These are phyloP conservation scores for Knoxia roxburghii DNA, from an alignment of 257 asterid species.

Conservation along the genomic window DNA sequence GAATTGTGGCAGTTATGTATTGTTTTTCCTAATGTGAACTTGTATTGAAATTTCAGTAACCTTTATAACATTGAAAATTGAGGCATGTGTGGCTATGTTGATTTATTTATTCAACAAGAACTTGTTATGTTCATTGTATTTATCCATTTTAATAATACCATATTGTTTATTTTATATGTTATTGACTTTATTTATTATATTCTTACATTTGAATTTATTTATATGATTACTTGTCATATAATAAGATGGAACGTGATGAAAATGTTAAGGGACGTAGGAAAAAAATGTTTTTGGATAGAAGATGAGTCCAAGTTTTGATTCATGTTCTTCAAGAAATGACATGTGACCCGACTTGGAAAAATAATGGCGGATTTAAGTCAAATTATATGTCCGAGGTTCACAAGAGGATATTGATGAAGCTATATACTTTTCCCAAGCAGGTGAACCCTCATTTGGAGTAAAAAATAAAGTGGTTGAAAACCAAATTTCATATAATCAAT, in stretches of 20 bases:
- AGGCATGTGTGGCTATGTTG: too few species aligned
- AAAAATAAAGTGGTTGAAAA: neutral
- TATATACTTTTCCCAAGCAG: too few species aligned
- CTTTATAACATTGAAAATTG: too few species aligned
- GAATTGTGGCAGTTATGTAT: too few species aligned
- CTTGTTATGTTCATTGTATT: too few species aligned
- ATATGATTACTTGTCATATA: neutral
- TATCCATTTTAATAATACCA: too few species aligned
- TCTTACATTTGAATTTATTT: too few species aligned
- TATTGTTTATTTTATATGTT: too few species aligned
- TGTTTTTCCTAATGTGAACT: too few species aligned
- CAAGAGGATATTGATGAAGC: neutral
- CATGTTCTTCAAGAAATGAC: neutral
- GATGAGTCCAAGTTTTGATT: neutral
- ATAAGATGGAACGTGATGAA: neutral
- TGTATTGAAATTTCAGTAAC: too few species aligned
- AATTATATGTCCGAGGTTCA: neutral
- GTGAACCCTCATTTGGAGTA: neutral
- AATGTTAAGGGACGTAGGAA: neutral
- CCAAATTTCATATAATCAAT: neutral
- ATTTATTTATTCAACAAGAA: too few species aligned
- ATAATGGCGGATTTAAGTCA: neutral
- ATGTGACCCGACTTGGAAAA: neutral
- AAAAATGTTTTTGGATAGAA: neutral
- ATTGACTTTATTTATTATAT: too few species aligned